Conservation (phyloP, 257 asterid genomes). For the Verbascum thapsus region DNA sequence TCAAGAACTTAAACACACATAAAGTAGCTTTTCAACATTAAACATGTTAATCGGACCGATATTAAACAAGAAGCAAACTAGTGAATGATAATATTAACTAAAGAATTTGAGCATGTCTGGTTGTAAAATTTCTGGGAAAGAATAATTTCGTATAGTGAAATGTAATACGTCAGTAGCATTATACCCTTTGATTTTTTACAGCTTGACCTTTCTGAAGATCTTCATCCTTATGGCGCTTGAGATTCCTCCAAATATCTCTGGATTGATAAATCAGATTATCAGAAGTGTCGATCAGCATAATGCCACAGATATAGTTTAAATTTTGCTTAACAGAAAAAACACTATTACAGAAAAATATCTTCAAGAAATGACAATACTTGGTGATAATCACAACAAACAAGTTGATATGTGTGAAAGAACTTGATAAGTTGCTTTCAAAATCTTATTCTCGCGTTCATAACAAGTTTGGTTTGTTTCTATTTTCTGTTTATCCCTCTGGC, state of each 20-base stretch:
- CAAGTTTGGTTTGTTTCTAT: too few species aligned
- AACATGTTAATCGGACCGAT: slow-evolving; percentile 3
- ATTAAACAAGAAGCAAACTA: background rate
- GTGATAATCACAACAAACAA: slow-evolving; percentile 6
- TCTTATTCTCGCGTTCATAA: too few species aligned
- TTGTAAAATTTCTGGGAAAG: background rate
- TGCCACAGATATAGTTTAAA: slow-evolving; percentile 5
- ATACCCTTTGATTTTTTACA: slow-evolving; percentile 87
- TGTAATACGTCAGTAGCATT: slow-evolving; percentile 6
- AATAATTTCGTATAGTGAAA: slow-evolving; percentile 13
- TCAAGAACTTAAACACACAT: background rate
- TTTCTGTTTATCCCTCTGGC: background rate
- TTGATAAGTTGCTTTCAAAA: background rate
- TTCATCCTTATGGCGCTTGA: slow-evolving; percentile 73
- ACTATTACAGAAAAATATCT: background rate
- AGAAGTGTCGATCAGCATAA: slow-evolving; percentile 27
- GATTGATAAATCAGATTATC: slow-evolving; percentile 21
- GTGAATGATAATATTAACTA: slow-evolving; percentile 2
- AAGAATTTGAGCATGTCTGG: background rate
- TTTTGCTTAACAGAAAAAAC: background rate
- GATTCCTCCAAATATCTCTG: slow-evolving; percentile 75
- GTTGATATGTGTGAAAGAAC: background rate
- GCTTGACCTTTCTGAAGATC: slow-evolving; percentile 84
- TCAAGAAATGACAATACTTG: background rate
- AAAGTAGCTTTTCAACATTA: background rate